Base-by-base conservation (phyloP, 495 filamentous ascomycete species). In the Lichenothelia convexa region DNA sequence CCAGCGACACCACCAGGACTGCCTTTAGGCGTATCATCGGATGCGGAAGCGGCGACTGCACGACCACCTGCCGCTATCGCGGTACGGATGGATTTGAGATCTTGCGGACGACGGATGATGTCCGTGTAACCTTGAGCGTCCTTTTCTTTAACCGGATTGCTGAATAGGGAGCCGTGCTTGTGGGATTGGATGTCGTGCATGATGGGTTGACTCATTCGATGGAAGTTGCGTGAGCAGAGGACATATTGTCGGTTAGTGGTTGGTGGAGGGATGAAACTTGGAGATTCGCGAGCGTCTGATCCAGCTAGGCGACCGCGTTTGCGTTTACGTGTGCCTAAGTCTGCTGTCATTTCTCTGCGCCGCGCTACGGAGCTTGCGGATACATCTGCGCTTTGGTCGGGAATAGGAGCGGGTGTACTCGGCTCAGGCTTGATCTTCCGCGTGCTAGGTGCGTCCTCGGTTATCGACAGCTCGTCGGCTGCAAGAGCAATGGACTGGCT, bases 101-200 rank as follows among this genome's bases (percentile, higher is more conserved):
- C 83, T 45, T 93, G 84, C 3, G 87, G 81, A 18, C 75, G 74
- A 40, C 79, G 73, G 39, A 97, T 80, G 31, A 93, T 71, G 43
- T 80, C 78, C 40, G 71, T 74, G 53, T 97, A 97, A 3, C 85
- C 84, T 1, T 82, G 81, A 0, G 86, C 89, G 45, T 86, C 74
- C 24, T 70, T 72, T 34, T 91, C 83, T 21, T 78, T 79, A 21
- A 97, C 68, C 1, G 86, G 81, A 35, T 72, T 71, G 16, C 73
- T 72, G 50, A 97, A 97, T 44, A 84, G 78, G 21, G 81, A 86
- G 4, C 82, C 89, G 39, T 84, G 74, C 32, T 85, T 83, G 57
- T 97, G 85, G 29, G 68, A 72, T 6, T 71, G 63, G 37, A 95
- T 83, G 50, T 85, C 77, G 44, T 89, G 80, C 58, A 95, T 73